A percentile compares a stretch with the other conserved stretches of the same genome.
Conservation (phyloP, 768 basidiomycete genomes). For the Suillus clintonianus region DNA sequence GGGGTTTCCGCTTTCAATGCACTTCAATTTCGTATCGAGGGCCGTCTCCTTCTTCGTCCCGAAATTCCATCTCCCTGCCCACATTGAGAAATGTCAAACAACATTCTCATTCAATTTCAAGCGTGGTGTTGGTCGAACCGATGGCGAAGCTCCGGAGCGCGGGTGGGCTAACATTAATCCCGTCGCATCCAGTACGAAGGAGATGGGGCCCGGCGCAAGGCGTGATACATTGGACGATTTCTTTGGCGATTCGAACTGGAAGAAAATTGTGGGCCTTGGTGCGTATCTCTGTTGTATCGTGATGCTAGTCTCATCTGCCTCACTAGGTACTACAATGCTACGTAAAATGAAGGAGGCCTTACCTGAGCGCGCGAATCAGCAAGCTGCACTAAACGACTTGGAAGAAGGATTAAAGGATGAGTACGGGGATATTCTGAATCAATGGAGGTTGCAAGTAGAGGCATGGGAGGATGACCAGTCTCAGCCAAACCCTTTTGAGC, state of each 20-base stretch:
- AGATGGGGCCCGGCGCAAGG: slow-evolving; percentile 35
- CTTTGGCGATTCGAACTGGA: too few species aligned
- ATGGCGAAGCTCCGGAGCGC: slow-evolving; percentile 39
- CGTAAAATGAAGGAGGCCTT: not conserved
- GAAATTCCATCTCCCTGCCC: slow-evolving; percentile 38
- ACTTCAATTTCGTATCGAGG: too few species aligned
- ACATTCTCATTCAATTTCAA: slow-evolving; percentile 17
- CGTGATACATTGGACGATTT: slow-evolving; percentile 28
- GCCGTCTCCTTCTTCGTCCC: slow-evolving; percentile 27
- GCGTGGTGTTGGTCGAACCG: slow-evolving; percentile 28
- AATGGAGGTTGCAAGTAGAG: not conserved
- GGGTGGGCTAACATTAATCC: slow-evolving; percentile 30
- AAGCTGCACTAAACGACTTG: slow-evolving; percentile 23
- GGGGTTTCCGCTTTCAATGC: too few species aligned
- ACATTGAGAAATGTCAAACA: slow-evolving; percentile 26
- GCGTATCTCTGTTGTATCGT: too few species aligned
- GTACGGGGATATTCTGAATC: not conserved
- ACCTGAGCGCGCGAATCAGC: not conserved
- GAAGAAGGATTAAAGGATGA: slow-evolving; percentile 8
- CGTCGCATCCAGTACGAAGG: slow-evolving; percentile 20
- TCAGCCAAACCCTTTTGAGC: not conserved
- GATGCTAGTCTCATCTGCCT: too few species aligned
- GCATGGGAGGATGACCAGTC: not conserved
- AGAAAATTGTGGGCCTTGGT: too few species aligned
- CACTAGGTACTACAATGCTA: too few species aligned